Conservation (phyloP, 192 early-diverging fungal species). For the Coemansia sp. region DNA sequence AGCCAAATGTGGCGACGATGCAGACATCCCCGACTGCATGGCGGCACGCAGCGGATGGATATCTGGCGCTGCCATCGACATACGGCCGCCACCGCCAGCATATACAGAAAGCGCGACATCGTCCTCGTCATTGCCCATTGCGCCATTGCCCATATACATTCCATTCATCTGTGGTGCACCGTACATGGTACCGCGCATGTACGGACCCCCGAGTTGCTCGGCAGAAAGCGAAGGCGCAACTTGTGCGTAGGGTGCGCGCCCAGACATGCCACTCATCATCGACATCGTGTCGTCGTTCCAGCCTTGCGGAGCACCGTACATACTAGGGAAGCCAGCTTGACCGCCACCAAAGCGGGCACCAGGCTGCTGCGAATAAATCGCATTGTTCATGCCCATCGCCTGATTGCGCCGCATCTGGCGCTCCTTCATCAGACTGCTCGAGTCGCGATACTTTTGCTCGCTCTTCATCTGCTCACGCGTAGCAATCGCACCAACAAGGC, state of each 20-base stretch:
- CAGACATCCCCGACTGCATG: constrained; percentile 54
- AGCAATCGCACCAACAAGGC: constrained; percentile 55
- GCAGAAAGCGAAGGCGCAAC: constrained; percentile 45
- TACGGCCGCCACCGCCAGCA: constrained; percentile 25
- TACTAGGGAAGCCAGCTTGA: constrained; percentile 30
- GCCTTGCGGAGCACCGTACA: constrained; percentile 39
- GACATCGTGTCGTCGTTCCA: constrained; percentile 53
- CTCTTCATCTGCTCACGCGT: constrained; percentile 55
- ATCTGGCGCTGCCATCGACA: constrained; percentile 42
- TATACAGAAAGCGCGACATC: constrained; percentile 47
- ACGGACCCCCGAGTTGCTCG: constrained; percentile 32
- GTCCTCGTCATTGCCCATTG: constrained; percentile 30
- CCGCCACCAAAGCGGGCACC: constrained; percentile 28
- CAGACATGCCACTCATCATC: constrained; percentile 51
- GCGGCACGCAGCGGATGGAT: constrained; percentile 52
- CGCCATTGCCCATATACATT: constrained; percentile 11
- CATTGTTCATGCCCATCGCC: constrained; percentile 37
- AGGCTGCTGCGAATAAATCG: constrained; percentile 14
- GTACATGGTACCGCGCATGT: constrained; percentile 44
- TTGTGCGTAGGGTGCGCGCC: constrained; percentile 43
- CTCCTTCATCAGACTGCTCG: constrained; percentile 54
- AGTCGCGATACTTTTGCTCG: constrained; percentile 56
- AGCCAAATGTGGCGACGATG: constrained; percentile 46
- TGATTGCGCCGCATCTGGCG: constrained; percentile 55
- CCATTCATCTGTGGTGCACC: constrained; percentile 12